Evolutionary conservation across 2,329 filamentous ascomycete genomes (phyloP).

Genomic region (Chaetothyriales sp.): DNA sequence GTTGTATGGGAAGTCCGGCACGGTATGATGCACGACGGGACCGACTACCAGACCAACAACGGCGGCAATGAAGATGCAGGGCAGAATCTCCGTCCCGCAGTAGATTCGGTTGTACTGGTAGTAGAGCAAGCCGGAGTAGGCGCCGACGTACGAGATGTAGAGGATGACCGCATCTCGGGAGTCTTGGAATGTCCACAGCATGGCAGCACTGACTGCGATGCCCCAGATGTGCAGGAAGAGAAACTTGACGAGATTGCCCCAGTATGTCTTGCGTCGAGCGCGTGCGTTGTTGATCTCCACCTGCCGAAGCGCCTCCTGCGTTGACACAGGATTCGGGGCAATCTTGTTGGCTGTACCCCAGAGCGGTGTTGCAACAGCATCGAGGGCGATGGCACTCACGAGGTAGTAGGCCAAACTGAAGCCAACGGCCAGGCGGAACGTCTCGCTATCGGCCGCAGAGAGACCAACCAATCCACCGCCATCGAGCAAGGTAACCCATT

Average conservation of each 20-base stretch:
- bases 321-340: conserved; percentile 27
- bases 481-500: conserved; percentile 37
- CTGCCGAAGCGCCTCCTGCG: conserved; percentile 28
- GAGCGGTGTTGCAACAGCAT: conserved; percentile 39
- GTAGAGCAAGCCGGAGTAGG: conserved; percentile 38
- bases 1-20: conserved; percentile 29
- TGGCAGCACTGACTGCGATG: conserved; percentile 32
- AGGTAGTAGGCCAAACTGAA: conserved; percentile 45
- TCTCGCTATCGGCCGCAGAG: conserved; percentile 21
- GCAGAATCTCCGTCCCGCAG: conserved; percentile 34
- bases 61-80: conserved; percentile 33
- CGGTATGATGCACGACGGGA: conserved; percentile 27
- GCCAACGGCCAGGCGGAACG: conserved; percentile 34
- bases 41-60: conserved; percentile 34
- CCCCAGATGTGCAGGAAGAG: conserved; percentile 39
- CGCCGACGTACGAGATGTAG: conserved; percentile 35
- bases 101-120: conserved; percentile 42
- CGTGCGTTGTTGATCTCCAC: conserved; percentile 32
- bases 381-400: conserved; percentile 41
- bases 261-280: conserved; percentile 36
- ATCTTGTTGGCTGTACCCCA: conserved; percentile 31
- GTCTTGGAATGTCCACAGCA: conserved; percentile 39
- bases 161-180: conserved; percentile 30
- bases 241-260: conserved; percentile 35
- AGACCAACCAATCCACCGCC: conserved; percentile 30